Percentiles rank a stretch among this genome's conserved stretches.
phyloP scores from a whole-genome alignment of 257 asterid genomes.

The Nicotiana benthamiana region DNA sequence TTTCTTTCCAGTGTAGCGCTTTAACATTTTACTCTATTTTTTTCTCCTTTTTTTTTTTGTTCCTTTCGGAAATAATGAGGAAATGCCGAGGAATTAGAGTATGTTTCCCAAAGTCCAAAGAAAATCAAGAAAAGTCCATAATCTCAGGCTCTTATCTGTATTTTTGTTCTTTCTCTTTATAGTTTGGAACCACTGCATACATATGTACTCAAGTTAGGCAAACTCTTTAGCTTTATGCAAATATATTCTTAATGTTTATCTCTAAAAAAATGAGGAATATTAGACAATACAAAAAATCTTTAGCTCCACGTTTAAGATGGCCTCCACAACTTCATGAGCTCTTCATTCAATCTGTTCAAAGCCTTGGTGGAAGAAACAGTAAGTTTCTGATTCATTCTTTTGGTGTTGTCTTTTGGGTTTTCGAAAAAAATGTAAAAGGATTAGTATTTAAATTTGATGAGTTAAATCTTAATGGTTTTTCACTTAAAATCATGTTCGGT shows the following conservation, averaged over 20 bases:
- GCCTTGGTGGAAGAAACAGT: slow-evolving; percentile 33
- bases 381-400: neutral
- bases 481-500: neutral
- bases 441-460: neutral
- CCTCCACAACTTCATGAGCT: slow-evolving; percentile 29
- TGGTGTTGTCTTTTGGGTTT: neutral
- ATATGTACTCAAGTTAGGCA: neutral
- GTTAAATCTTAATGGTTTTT: neutral
- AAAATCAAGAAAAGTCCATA: slow-evolving; percentile 11
- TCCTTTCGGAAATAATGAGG: neutral
- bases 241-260: neutral
- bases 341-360: slow-evolving; percentile 23
- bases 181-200: neutral
- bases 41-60: neutral
- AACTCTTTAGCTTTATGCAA: neutral
- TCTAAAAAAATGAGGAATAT: neutral
- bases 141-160: neutral
- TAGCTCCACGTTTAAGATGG: slow-evolving; percentile 28
- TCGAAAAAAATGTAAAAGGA: neutral
- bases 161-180: neutral
- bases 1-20: neutral
- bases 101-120: slow-evolving; percentile 13
- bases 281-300: slow-evolving; percentile 24
- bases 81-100: neutral
- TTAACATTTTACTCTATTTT: neutral